Percentiles rank a stretch among this genome's conserved stretches.
phyloP scores from a whole-genome alignment of 805 yeast genomes.

The Kuraishia piskuri region DNA sequence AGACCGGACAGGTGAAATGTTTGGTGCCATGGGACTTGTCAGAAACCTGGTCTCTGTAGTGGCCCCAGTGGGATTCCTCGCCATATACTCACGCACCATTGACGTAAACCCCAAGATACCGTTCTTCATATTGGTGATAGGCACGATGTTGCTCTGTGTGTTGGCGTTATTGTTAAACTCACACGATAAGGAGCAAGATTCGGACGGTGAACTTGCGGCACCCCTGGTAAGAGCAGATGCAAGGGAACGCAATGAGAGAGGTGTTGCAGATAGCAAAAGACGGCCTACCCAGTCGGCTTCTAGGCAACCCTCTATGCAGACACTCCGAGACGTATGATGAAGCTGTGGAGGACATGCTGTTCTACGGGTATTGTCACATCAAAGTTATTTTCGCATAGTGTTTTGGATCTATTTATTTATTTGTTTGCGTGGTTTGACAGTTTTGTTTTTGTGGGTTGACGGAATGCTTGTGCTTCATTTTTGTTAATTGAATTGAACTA shows the following conservation, averaged over 20 bases:
- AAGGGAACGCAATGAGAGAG: background rate
- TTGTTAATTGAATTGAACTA: too few species aligned
- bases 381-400: too few species aligned
- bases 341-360: too few species aligned
- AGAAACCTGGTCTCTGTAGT: conserved; percentile 40
- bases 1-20: conserved; percentile 57
- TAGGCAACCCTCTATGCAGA: background rate
- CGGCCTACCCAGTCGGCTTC: background rate
- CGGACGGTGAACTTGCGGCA: background rate
- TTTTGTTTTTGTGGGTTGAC: too few species aligned
- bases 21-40: conserved; percentile 59
- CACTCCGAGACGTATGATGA: background rate
- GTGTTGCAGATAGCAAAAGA: background rate
- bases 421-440: too few species aligned
- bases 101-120: conserved; percentile 28
- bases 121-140: conserved; percentile 13
- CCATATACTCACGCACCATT: conserved; percentile 38
- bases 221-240: background rate
- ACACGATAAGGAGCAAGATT: background rate
- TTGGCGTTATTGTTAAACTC: background rate
- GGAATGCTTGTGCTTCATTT: too few species aligned
- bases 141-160: background rate
- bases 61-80: conserved; percentile 39
- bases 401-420: too few species aligned
- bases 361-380: too few species aligned